Percentiles rank a stretch among this genome's conserved stretches.
phyloP scores from a whole-genome alignment of 192 early-diverging fungal species.

The Coemansia sp. region DNA sequence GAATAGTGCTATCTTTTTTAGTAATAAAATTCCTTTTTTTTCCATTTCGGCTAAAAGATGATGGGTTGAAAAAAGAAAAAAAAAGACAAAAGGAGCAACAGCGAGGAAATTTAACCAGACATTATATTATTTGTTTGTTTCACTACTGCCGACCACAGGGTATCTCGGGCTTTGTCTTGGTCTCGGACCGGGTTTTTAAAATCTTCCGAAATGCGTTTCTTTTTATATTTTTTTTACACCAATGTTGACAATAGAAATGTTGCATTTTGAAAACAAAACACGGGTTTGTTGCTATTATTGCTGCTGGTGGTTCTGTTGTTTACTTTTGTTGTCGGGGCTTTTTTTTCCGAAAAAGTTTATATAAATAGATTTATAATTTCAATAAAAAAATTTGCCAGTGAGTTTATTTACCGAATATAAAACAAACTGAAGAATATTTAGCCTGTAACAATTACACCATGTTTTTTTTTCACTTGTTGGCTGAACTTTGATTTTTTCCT shows the following conservation, averaged over 20 bases:
- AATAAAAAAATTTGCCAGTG: neutral
- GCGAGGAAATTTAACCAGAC: neutral
- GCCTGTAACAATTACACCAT: neutral
- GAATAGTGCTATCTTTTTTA: neutral
- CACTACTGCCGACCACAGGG: neutral
- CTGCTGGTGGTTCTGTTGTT: no score
- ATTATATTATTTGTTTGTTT: neutral
- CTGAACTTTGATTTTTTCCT: no score
- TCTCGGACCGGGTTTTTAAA: neutral
- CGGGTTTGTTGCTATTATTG: no score
- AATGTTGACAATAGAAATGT: neutral
- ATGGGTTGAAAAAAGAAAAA: neutral
- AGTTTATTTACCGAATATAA: neutral
- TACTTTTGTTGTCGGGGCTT: no score
- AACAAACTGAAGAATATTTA: neutral
- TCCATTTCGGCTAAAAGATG: neutral
- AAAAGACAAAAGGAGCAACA: neutral
- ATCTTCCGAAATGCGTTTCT: neutral
- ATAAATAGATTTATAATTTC: neutral
- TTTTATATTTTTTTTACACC: neutral
- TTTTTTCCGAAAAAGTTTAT: no score
- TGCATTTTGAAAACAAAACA: neutral
- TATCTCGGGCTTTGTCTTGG: neutral
- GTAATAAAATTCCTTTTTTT: neutral
- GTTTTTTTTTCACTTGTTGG: no score